These are phyloP conservation scores for Silene uniflora DNA, from an alignment of 148 eudicot genomes.

Conservation along the genomic window DNA sequence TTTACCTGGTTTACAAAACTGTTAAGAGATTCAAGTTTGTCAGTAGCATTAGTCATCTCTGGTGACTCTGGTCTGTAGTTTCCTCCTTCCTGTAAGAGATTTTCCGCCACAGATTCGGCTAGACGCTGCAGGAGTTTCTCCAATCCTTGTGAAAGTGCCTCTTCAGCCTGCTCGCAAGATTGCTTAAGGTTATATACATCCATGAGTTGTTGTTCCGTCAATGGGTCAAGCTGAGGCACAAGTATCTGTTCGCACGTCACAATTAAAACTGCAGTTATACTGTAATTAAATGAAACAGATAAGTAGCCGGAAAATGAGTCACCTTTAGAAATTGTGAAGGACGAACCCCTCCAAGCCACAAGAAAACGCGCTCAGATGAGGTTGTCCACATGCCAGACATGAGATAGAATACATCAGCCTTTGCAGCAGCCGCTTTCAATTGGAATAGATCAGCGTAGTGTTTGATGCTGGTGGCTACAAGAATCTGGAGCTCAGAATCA, in stretches of 20 bases:
- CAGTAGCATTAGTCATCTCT: slow-evolving; percentile 59
- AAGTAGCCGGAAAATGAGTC: not conserved
- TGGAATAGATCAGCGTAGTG: slow-evolving; percentile 70
- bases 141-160: slow-evolving; percentile 41
- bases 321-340: slow-evolving; percentile 90
- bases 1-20: slow-evolving; percentile 81
- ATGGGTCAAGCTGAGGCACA: slow-evolving; percentile 63
- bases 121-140: slow-evolving; percentile 67
- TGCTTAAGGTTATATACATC: slow-evolving; percentile 55
- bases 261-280: too few species aligned
- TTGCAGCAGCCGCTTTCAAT: slow-evolving; percentile 73
- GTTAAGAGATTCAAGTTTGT: slow-evolving; percentile 63
- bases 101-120: slow-evolving; percentile 55
- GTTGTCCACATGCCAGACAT: slow-evolving; percentile 90
- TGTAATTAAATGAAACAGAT: too few species aligned
- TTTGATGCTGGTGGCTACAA: slow-evolving; percentile 58
- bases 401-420: slow-evolving; percentile 64
- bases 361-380: slow-evolving; percentile 75
- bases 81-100: slow-evolving; percentile 56
- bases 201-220: slow-evolving; percentile 50
- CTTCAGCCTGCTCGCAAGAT: slow-evolving; percentile 43
- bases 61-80: slow-evolving; percentile 34
- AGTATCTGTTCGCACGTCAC: slow-evolving; percentile 46
- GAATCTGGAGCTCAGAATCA: slow-evolving; percentile 50
- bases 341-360: slow-evolving; percentile 94